Evolutionary conservation across 2,329 filamentous ascomycete genomes (phyloP).

Genomic region (Ceratocystis diversiconidia): DNA sequence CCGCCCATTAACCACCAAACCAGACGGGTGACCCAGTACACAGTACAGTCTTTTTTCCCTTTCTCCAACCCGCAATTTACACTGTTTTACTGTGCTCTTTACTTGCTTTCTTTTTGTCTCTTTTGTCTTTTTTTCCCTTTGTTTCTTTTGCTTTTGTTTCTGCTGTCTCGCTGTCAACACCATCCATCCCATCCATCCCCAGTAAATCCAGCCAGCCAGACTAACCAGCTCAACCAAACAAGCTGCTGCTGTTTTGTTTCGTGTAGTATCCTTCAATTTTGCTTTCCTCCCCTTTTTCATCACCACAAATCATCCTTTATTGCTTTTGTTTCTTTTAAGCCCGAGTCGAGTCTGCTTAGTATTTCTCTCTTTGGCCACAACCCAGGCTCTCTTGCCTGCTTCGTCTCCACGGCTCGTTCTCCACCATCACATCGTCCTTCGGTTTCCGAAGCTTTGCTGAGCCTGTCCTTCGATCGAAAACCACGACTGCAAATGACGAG

Average conservation of each 20-base stretch:
- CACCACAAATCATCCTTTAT: slow-evolving; percentile 1
- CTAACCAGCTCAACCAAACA: not conserved
- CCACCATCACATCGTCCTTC: not conserved
- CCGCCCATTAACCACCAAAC: not conserved
- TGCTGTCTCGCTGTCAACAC: not conserved
- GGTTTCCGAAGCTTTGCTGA: too few species aligned
- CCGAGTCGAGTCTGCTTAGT: not conserved
- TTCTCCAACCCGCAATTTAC: not conserved
- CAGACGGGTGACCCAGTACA: not conserved
- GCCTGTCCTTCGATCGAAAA: too few species aligned
- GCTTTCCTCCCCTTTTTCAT: not conserved
- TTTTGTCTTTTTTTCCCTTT: not conserved
- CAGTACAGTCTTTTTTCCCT: slow-evolving; percentile 2
- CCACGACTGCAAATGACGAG: not conserved
- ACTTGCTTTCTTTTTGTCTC: not conserved
- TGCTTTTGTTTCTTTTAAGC: not conserved
- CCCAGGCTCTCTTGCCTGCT: not conserved
- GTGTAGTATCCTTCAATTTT: not conserved
- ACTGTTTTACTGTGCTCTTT: not conserved
- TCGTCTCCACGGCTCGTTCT: not conserved
- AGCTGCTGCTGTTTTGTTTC: not conserved
- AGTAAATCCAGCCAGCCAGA: not conserved
- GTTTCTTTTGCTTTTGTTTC: not conserved
- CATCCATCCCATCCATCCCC: not conserved
- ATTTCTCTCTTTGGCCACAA: not conserved